Evolutionary conservation across 768 basidiomycete genomes (phyloP).

Genomic region (Naganishia randhawae): DNA sequence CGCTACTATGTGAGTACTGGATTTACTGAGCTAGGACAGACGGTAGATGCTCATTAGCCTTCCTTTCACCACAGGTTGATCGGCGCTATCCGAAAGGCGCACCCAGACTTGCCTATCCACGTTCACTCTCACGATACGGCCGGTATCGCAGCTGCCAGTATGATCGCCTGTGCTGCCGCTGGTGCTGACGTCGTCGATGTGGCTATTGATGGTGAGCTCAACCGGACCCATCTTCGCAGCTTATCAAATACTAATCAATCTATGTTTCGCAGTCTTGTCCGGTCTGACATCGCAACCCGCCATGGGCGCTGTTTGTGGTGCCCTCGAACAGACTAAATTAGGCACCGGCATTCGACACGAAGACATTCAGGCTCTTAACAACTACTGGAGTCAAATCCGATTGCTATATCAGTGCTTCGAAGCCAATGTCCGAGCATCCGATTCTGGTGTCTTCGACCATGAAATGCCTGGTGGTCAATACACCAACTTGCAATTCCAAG

Average conservation of each 20-base stretch:
- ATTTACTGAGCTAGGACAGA: not conserved
- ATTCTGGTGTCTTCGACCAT: constrained; percentile 97
- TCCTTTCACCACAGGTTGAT: constrained; percentile 63
- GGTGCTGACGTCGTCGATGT: constrained; percentile 98
- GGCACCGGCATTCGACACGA: constrained; percentile 96
- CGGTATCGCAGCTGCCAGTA: constrained; percentile 94
- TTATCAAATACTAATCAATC: constrained; percentile 45
- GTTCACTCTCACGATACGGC: constrained; percentile 99
- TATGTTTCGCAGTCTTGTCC: constrained; percentile 67
- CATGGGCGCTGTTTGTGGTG: constrained; percentile 94
- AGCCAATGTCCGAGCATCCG: constrained; percentile 93
- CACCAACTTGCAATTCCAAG: constrained; percentile 55
- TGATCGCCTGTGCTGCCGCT: constrained; percentile 93
- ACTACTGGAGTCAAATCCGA: constrained; percentile 97
- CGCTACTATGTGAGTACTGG: constrained; percentile 68
- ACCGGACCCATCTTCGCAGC: not conserved
- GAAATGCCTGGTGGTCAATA: constrained; percentile 91
- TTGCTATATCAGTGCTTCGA: constrained; percentile 94
- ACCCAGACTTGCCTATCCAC: constrained; percentile 97
- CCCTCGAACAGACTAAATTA: constrained; percentile 85
- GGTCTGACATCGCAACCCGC: constrained; percentile 97
- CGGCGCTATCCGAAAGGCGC: constrained; percentile 87
- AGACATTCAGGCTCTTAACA: constrained; percentile 93
- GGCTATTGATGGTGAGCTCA: constrained; percentile 84
- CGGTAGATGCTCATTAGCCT: not conserved